A percentile compares a stretch with the other conserved stretches of the same genome.
These are phyloP conservation scores for Zopfochytrium polystomum DNA, from an alignment of 371 early-diverging fungal species.

Conservation along the genomic window DNA sequence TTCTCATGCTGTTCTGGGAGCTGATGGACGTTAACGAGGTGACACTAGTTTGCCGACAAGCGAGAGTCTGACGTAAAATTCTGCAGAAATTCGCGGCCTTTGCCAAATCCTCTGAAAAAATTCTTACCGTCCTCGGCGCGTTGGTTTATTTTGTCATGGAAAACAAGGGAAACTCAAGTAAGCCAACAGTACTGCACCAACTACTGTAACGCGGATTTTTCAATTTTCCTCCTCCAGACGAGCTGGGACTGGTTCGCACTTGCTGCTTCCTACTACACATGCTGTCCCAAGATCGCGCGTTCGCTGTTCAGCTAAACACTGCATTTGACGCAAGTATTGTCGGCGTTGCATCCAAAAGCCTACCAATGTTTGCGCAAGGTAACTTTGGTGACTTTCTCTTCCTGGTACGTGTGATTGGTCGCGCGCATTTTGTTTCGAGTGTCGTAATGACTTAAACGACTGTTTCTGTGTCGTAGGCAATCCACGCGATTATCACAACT, in stretches of 20 bases:
- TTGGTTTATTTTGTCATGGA: conserved; percentile 65
- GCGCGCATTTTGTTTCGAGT: not conserved
- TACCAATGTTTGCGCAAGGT: conserved; percentile 67
- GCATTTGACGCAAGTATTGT: conserved; percentile 67
- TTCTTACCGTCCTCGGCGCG: conserved; percentile 60
- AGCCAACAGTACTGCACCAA: conserved; percentile 16
- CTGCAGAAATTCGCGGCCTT: conserved; percentile 61
- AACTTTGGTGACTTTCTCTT: conserved; percentile 82
- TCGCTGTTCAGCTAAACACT: conserved; percentile 72
- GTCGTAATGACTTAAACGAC: not conserved
- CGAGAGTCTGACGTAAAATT: not conserved
- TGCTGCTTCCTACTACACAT: conserved; percentile 79
- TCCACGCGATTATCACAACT: conserved; percentile 71
- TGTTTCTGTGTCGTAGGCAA: conserved; percentile 59
- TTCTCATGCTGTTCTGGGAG: conserved; percentile 82
- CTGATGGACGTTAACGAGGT: conserved; percentile 74
- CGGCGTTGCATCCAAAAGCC: conserved; percentile 58
- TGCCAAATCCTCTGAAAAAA: conserved; percentile 67
- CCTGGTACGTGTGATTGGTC: conserved; percentile 33
- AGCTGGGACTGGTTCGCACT: conserved; percentile 74
- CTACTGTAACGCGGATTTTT: not conserved
- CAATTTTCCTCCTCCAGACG: conserved; percentile 43
- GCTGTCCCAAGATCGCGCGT: conserved; percentile 73
- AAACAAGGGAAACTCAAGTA: conserved; percentile 61
- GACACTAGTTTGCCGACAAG: not conserved